A percentile compares a stretch with the other conserved stretches of the same genome.
Evolutionary conservation across 2,329 filamentous ascomycete genomes (phyloP).

Genomic region (Neocatenulostroma microsporum): DNA sequence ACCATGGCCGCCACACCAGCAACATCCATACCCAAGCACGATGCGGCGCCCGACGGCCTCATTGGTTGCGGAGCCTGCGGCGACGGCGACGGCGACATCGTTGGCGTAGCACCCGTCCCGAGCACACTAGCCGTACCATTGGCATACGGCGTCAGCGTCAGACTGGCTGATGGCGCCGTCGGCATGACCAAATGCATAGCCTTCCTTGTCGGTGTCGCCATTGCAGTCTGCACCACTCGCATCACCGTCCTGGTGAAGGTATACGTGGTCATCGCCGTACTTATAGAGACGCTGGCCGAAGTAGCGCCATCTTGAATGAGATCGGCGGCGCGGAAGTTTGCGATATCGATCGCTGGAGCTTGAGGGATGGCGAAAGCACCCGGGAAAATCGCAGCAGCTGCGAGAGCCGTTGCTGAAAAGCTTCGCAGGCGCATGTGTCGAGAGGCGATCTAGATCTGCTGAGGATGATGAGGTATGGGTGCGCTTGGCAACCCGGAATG

Average conservation of each 20-base stretch:
- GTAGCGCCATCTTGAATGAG: not conserved
- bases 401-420: conserved; percentile 7
- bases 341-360: not conserved
- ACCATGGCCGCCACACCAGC: conserved; percentile 1
- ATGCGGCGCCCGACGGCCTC: not conserved
- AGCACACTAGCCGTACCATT: conserved; percentile 10
- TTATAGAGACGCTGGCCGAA: conserved; percentile 1
- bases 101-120: conserved; percentile 7
- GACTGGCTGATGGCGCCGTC: conserved; percentile 3
- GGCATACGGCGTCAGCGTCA: conserved; percentile 6
- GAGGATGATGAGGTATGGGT: not conserved
- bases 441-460: conserved; percentile 2
- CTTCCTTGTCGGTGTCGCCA: conserved; percentile 5
- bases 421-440: conserved; percentile 9
- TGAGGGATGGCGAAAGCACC: conserved; percentile 3
- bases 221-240: conserved; percentile 14
- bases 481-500: conserved; percentile 5
- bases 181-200: too few relatives aligned
- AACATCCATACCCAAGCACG: not conserved
- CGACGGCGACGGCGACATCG: not conserved
- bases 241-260: conserved; percentile 14
- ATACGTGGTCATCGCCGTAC: conserved; percentile 8
- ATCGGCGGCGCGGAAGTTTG: not conserved
- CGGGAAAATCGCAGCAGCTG: conserved; percentile 3
- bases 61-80: not conserved